Conservation (phyloP, 2,329 filamentous ascomycete genomes). For the Aurifilum marmelostoma region DNA sequence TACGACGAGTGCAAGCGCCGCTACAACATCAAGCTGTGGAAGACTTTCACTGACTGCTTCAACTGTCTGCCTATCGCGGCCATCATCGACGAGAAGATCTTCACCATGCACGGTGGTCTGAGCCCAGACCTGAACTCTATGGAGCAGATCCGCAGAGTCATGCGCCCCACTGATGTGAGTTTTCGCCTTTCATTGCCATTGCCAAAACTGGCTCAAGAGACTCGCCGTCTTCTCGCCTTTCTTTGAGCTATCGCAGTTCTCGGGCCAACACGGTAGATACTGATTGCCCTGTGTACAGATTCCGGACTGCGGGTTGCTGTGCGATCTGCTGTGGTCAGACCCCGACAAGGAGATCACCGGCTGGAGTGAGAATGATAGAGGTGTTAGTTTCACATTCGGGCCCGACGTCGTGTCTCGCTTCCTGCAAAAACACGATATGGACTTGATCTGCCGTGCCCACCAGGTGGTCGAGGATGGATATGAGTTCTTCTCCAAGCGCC, state of each 20-base stretch:
- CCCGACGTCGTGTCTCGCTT: constrained; percentile 97
- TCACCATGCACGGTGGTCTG: constrained; percentile 98
- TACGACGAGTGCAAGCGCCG: constrained; percentile 99
- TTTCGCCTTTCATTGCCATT: background rate
- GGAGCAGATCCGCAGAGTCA: constrained; percentile 99
- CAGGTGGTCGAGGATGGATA: constrained; percentile 99
- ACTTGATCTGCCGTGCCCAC: constrained; percentile 97
- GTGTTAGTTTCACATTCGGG: constrained; percentile 98
- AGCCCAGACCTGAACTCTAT: constrained; percentile 98
- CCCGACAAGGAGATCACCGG: constrained; percentile 99
- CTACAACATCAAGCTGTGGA: constrained; percentile 99
- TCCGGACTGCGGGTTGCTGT: constrained; percentile 94
- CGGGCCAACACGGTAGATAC: background rate
- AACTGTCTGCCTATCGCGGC: constrained; percentile 98
- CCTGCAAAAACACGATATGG: constrained; percentile 99
- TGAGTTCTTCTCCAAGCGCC: constrained; percentile 98
- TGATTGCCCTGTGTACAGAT: constrained; percentile 63
- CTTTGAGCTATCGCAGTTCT: background rate
- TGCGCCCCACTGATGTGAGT: constrained; percentile 98
- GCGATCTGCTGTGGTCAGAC: constrained; percentile 97
- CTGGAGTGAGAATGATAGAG: constrained; percentile 98
- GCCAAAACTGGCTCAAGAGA: background rate
- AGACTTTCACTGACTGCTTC: constrained; percentile 99
- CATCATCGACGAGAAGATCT: constrained; percentile 99
- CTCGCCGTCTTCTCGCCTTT: too few relatives aligned